phyloP scores from a whole-genome alignment of 2,329 filamentous ascomycete genomes.

The Microsporum audouinii region DNA sequence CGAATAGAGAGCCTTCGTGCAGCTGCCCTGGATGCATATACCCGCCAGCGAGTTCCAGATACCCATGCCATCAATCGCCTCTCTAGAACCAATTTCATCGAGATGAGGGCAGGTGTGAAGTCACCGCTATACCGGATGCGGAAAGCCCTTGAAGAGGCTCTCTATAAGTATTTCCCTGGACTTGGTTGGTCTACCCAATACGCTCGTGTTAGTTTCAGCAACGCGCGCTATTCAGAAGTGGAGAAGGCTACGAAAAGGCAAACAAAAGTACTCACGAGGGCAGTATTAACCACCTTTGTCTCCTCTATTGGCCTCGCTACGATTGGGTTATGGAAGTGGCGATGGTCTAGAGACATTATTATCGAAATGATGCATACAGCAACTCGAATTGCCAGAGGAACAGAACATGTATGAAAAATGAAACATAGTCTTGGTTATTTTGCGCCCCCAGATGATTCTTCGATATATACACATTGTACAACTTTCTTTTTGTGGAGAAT shows the following conservation, averaged over 20 bases:
- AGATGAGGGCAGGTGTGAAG: conserved; percentile 82
- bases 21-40: conserved; percentile 60
- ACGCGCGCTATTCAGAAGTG: conserved; percentile 80
- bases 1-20: conserved; percentile 24
- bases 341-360: conserved; percentile 9
- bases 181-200: conserved; percentile 91
- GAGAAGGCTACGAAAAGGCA: conserved; percentile 58
- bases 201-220: conserved; percentile 81
- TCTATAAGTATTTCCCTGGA: conserved; percentile 63
- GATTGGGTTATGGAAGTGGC: conserved; percentile 23
- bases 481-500: background rate
- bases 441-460: too few species aligned
- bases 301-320: conserved; percentile 22
- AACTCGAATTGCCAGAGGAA: background rate
- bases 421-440: background rate
- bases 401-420: background rate
- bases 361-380: background rate
- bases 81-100: conserved; percentile 78
- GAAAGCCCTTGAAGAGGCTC: conserved; percentile 74
- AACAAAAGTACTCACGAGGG: conserved; percentile 45
- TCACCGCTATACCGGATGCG: conserved; percentile 65
- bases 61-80: conserved; percentile 86
- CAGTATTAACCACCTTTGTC: conserved; percentile 22
- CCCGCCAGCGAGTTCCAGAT: conserved; percentile 59
- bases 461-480: background rate